Evolutionary conservation across 371 early-diverging fungal genomes (phyloP).

Genomic region (Actinomucor elegans): DNA sequence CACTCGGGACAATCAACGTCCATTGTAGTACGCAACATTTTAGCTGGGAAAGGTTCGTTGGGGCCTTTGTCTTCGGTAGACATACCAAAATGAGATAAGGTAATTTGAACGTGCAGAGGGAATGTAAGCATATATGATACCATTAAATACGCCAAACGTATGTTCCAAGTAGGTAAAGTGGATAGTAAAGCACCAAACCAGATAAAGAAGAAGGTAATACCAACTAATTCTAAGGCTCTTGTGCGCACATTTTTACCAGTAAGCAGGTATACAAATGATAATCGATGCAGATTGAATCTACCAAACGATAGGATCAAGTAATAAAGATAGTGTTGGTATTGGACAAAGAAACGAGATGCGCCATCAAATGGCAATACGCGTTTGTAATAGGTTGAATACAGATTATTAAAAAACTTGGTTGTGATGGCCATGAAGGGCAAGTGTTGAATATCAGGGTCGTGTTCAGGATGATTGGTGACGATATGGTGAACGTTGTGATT

Average conservation of each 20-base stretch:
- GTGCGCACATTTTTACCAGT: constrained; percentile 63
- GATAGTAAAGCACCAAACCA: constrained; percentile 81
- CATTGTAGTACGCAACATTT: constrained; percentile 93
- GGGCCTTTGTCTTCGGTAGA: constrained; percentile 77
- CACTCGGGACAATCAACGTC: constrained; percentile 93
- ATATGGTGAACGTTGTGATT: constrained; percentile 96
- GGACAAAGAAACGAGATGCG: constrained; percentile 71
- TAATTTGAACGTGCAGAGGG: constrained; percentile 93
- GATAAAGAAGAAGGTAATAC: constrained; percentile 71
- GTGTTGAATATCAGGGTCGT: constrained; percentile 98
- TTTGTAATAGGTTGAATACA: constrained; percentile 93
- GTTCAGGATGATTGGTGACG: constrained; percentile 84
- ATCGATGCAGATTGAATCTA: constrained; percentile 88
- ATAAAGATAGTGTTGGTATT: constrained; percentile 84
- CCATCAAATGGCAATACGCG: constrained; percentile 80
- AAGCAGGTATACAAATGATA: constrained; percentile 69
- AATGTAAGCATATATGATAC: constrained; percentile 84
- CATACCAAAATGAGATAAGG: constrained; percentile 96
- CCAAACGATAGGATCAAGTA: constrained; percentile 87
- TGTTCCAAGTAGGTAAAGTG: constrained; percentile 64
- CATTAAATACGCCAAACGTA: constrained; percentile 66
- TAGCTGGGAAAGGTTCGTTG: constrained; percentile 78
- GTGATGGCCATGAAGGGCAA: constrained; percentile 93
- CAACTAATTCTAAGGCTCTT: constrained; percentile 71
- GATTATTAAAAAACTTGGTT: constrained; percentile 71